Evolutionary conservation across 495 filamentous ascomycete genomes (phyloP), one percentile per base, ranked within the genome.

Genomic region (Daldinia concentrica): DNA sequence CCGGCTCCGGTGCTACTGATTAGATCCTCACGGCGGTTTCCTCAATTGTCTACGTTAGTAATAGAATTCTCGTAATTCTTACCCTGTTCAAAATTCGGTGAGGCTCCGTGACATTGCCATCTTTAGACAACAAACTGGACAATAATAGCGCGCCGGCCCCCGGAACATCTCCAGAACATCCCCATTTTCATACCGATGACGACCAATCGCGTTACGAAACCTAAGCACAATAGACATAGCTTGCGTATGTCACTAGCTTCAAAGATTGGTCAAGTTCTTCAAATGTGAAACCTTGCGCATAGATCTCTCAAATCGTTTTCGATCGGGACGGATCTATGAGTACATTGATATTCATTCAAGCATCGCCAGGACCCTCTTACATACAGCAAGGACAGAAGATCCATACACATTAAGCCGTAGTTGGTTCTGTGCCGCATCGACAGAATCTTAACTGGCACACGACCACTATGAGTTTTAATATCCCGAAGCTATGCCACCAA

Each of bases 401-500:
- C 56, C 19, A 15, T 17, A 22, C 24, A 65, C 27, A 37, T 54
- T 32, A 41, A 17, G 14, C 30, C 34, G 15, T 32, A 54, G 24
- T 24, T 26, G 14, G 15, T 29, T 59, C n/a, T 41, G 24, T 55
- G 24, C 50, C n/a, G 22, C 24, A 43, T 58, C 43, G 24, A 39
- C 19, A 11, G 55, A 61, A 56, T 56, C 17, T 55, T 39, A 39
- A 14, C 37, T 51, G 43, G 43, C 56, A 61, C 57, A 52, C 41
- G 62, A 62, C 37, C 56, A 51, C 0, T 30, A 45, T 51, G 27
- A 61, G 30, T 56, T 64, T 56, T 17, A n/a, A n/a, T n/a, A 32
- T 69, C 39, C 61, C 65, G 62, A 48, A 24, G 19, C 15, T 58
- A 56, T 58, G 34, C 62, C 71, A 55, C 58, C 58, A 65, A 66